Conservation (phyloP, 768 basidiomycete species). For the Leccinum variicolor region DNA sequence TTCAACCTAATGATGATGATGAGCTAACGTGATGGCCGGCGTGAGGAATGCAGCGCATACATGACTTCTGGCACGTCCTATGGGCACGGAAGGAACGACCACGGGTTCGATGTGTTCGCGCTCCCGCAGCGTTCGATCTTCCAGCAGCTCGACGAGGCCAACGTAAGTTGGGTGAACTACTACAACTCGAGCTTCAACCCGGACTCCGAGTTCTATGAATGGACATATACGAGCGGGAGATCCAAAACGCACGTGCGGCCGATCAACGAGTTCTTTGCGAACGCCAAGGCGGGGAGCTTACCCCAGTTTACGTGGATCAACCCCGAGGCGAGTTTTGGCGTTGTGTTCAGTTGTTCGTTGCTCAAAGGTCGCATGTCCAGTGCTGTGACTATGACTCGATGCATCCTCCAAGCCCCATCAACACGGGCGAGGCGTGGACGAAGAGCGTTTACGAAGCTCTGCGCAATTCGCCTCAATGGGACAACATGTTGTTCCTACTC, state of each 20-base stretch:
- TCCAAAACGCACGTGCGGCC: constrained; percentile 15
- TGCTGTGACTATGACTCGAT: constrained; percentile 25
- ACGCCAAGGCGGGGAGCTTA: constrained; percentile 21
- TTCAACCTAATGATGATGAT: neutral
- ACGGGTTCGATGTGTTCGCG: constrained; percentile 13
- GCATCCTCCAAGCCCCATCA: constrained; percentile 26
- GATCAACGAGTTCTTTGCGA: constrained; percentile 15
- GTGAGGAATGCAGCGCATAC: constrained; percentile 13
- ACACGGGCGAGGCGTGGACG: constrained; percentile 24
- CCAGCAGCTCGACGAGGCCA: constrained; percentile 25
- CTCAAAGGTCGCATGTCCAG: neutral
- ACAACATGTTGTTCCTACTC: constrained; percentile 16
- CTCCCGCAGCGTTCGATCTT: constrained; percentile 28
- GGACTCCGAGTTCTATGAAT: constrained; percentile 21
- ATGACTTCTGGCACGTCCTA: constrained; percentile 26
- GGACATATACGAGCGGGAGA: constrained; percentile 18
- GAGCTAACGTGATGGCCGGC: neutral
- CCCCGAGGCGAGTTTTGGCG: constrained; percentile 18
- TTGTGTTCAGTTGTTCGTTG: neutral
- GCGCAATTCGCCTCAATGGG: constrained; percentile 24
- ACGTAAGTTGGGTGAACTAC: constrained; percentile 24
- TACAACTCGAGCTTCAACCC: constrained; percentile 28
- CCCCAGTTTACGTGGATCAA: constrained; percentile 28
- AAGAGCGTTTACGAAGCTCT: constrained; percentile 24
- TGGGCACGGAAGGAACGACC: constrained; percentile 21